These are phyloP conservation scores for Aspergillus mulundensis DNA, from an alignment of 495 filamentous ascomycete species.

Conservation along the genomic window DNA sequence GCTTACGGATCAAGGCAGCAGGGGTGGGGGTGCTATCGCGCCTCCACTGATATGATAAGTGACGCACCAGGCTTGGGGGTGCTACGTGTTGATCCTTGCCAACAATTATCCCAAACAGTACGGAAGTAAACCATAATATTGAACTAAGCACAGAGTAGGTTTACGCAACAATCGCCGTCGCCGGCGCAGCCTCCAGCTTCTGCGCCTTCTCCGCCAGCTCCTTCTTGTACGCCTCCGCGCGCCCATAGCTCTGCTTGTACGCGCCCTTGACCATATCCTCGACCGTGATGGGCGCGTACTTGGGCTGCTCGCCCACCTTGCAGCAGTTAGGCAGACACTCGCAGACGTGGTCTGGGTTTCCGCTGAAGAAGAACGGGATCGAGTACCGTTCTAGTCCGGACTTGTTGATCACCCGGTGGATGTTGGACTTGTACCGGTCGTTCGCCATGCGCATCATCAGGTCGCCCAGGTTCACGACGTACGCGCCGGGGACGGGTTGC, in stretches of 20 bases:
- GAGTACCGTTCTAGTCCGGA: constrained; percentile 49
- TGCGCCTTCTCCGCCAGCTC: constrained; percentile 17
- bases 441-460: constrained; percentile 60
- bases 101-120: too few species aligned
- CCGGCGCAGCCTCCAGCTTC: constrained; percentile 5
- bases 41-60: too few species aligned
- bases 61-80: too few species aligned
- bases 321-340: constrained; percentile 51
- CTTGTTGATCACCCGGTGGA: constrained; percentile 51
- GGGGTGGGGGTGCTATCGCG: too few species aligned
- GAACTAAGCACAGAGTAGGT: too few species aligned
- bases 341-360: constrained; percentile 51
- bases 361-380: constrained; percentile 59
- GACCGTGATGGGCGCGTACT: constrained; percentile 47
- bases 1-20: too few species aligned
- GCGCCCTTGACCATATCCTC: constrained; percentile 31
- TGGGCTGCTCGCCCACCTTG: constrained; percentile 29
- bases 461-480: constrained; percentile 56
- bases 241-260: constrained; percentile 35
- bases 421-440: constrained; percentile 52
- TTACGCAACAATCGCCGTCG: constrained; percentile 16
- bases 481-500: constrained; percentile 42
- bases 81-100: too few species aligned
- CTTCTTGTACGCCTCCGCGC: constrained; percentile 32
- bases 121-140: too few species aligned